Percentiles rank a stretch among this genome's conserved stretches.
Evolutionary conservation across 345 rosid genomes (phyloP).

Genomic region (Salix exigua): DNA sequence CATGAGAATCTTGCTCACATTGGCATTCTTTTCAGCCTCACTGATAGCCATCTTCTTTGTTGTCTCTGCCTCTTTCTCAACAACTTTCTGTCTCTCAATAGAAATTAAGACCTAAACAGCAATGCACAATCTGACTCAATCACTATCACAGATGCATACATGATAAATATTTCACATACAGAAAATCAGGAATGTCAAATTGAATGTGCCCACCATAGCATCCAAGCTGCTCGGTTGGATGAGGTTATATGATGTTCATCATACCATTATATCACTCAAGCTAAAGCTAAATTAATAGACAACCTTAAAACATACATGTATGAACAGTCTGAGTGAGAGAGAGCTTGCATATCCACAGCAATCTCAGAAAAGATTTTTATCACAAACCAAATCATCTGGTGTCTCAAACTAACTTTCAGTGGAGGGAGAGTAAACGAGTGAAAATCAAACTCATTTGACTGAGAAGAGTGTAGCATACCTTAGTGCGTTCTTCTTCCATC

Average conservation of each 20-base stretch:
- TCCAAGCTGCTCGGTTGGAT: background rate
- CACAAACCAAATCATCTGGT: background rate
- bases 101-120: conserved; percentile 68
- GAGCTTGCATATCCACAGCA: background rate
- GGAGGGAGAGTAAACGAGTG: background rate
- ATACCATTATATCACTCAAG: background rate
- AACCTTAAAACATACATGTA: background rate
- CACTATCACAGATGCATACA: background rate
- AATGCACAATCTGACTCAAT: conserved; percentile 1
- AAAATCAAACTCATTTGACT: background rate
- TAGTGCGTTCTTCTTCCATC: conserved; percentile 94
- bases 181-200: background rate
- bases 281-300: background rate
- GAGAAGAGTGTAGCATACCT: conserved; percentile 37
- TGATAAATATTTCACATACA: background rate
- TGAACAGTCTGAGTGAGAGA: background rate
- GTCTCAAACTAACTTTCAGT: background rate
- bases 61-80: conserved; percentile 91
- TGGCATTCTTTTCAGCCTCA: conserved; percentile 85
- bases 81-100: conserved; percentile 74
- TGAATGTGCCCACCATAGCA: background rate
- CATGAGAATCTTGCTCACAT: conserved; percentile 80
- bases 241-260: background rate
- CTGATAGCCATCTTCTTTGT: conserved; percentile 80
- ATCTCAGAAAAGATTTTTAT: background rate